Evolutionary conservation across 1,284 basidiomycete genomes (phyloP).

Genomic region (Ustilago crameri): DNA sequence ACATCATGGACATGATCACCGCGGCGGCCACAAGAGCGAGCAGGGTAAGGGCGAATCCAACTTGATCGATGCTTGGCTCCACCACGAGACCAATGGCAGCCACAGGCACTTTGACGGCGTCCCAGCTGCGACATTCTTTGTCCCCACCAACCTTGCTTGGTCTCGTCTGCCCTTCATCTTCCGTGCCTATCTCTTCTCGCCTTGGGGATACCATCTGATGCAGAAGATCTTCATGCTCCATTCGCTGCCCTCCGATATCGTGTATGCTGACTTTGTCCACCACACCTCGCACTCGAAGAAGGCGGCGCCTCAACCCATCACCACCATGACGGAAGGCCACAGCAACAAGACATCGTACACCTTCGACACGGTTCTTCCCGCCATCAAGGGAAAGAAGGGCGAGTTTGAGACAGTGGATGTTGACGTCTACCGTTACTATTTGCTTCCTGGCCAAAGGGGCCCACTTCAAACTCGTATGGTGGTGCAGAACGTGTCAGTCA

Average conservation of each 20-base stretch:
- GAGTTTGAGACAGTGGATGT: conserved; percentile 54
- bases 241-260: conserved; percentile 74
- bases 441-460: conserved; percentile 60
- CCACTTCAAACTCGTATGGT: conserved; percentile 71
- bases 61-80: conserved; percentile 53
- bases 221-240: conserved; percentile 78
- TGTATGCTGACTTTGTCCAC: conserved; percentile 73
- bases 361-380: conserved; percentile 50
- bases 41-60: conserved; percentile 66
- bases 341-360: conserved; percentile 55
- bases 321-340: conserved; percentile 7
- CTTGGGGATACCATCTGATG: conserved; percentile 74
- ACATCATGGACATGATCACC: conserved; percentile 70
- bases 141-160: conserved; percentile 77
- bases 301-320: not conserved
- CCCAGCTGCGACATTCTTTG: conserved; percentile 75
- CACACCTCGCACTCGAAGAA: conserved; percentile 38
- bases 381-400: conserved; percentile 29
- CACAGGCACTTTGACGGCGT: conserved; percentile 69
- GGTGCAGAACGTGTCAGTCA: conserved; percentile 73
- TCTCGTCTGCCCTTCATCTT: conserved; percentile 73
- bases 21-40: conserved; percentile 59
- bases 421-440: conserved; percentile 53
- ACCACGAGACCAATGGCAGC: conserved; percentile 16
- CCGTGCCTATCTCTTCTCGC: conserved; percentile 76